These are phyloP conservation scores for Ramaria sp. DNA, from an alignment of 768 basidiomycete genomes.

Conservation along the genomic window DNA sequence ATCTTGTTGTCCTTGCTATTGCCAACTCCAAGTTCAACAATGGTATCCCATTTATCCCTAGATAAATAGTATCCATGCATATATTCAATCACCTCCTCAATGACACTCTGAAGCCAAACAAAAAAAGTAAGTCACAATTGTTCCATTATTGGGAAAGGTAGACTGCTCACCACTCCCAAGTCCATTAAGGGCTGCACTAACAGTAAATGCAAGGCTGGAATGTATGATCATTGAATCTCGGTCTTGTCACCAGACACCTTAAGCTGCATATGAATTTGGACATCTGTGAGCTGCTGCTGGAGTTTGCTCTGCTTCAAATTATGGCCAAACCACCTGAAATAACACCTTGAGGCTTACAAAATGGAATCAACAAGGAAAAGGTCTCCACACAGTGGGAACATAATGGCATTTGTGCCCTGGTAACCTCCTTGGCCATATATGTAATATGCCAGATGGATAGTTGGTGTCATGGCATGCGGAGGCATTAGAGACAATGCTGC, in stretches of 20 bases:
- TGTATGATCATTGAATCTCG: conserved; percentile 86
- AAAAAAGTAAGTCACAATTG: neutral
- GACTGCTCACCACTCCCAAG: conserved; percentile 53
- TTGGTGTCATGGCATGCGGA: conserved; percentile 82
- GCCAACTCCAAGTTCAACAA: conserved; percentile 88
- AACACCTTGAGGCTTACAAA: neutral
- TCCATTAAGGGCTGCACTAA: conserved; percentile 73
- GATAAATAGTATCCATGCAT: conserved; percentile 95
- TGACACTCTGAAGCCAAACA: conserved; percentile 43
- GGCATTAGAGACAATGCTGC: conserved; percentile 95
- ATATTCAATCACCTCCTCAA: conserved; percentile 69
- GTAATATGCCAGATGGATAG: conserved; percentile 77
- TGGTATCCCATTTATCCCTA: conserved; percentile 94
- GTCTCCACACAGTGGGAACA: conserved; percentile 70
- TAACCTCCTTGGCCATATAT: conserved; percentile 69
- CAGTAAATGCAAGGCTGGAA: conserved; percentile 78
- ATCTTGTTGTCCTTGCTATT: conserved; percentile 62
- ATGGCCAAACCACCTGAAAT: conserved; percentile 85
- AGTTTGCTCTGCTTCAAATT: conserved; percentile 90
- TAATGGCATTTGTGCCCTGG: conserved; percentile 53
- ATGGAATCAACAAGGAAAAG: neutral
- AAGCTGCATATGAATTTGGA: conserved; percentile 92
- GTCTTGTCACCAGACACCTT: conserved; percentile 83
- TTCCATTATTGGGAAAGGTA: neutral
- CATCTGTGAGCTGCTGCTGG: conserved; percentile 67